Evolutionary conservation across 495 filamentous ascomycete species (phyloP), one percentile per base, ranked within the genome.

Genomic region (Jackrogersella multiformis): DNA sequence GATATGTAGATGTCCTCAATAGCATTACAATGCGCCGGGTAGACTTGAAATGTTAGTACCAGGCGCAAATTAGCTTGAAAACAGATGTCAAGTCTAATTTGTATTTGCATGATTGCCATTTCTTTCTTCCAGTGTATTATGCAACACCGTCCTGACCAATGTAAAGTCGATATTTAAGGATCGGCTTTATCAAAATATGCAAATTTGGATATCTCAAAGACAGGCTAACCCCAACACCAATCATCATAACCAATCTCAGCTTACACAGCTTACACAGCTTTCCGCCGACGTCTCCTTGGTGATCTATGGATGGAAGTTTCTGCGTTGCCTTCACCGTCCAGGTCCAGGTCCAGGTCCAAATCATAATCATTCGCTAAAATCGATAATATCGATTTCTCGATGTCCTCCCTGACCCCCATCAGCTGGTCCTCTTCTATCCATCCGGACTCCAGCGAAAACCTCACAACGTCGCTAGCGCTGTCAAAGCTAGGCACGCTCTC

Each of bases 401-500:
- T 26, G 9, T 74, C 68, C 12, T 71, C 68, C 51, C 70, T 46
- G 4, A 67, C 74, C 4, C 69, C 80, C 71, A 79, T 69, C 48
- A 84, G 28, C 68, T 84, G 78, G n/a, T 75, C 72, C 66, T 79
- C 75, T 2, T 70, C 74, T 9, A 84, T 59, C 80, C 80, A 84
- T 13, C 79, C 81, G 3, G 76, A 68, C 64, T 83, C 80, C 8
- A 78, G 66, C 20, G 78, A 78, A 56, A 77, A 84, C 20, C 71
- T 54, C 20, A 82, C 76, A 38, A 81, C 72, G 38, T 80, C 80
- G 23, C 70, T 79, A 1, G 80, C 81, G 41, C 77, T 74, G 18
- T 61, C 70, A 63, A 83, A 82, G 13, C 73, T 74, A 13, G 77
- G 72, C 49, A 78, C 70, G 15, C 62, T 45, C 16, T 72, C 65